Evolutionary conservation across 192 early-diverging fungal genomes (phyloP), one percentile per base, ranked within the genome.

Genomic region (Podila minutissima): DNA sequence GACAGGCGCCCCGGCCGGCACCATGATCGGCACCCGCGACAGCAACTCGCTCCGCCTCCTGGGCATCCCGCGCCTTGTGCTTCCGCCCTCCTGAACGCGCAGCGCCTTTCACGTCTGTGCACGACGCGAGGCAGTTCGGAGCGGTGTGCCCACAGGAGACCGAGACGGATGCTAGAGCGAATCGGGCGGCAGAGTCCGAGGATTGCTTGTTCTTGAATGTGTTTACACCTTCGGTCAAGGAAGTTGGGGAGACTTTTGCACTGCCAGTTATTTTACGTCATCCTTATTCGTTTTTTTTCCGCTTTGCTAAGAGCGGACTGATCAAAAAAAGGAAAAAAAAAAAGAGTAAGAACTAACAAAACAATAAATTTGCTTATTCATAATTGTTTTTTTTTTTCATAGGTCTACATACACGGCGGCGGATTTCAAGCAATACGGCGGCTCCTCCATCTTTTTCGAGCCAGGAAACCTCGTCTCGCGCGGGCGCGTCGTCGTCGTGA

Each of bases 121-220:
- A 24, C 1, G 50, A 57, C 11, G 65, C 66, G 7, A 68, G 38
- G 4, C 12, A 50, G 11, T 74, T 49, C 59, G 59, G 66, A n/a
- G 37, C 35, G 28, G 62, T 46, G 11, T 74, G 72, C 32, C 12
- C 29, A 15, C 72, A 74, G 11, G 28, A 55, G 10, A 20, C 33
- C 0, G 33, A 22, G 2, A 58, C 29, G 9, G 33, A 53, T 20
- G 20, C 10, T 32, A 17, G 35, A 5, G 4, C 29, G 13, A 64
- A 64, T 24, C 62, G 24, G n/a, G 71, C 22, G 26, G 0, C 22
- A 3, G 71, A 50, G n/a, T 29, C n/a, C 1, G 72, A 74, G 57
- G 72, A 74, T 26, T 74, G 72, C 24, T 38, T 74, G 32, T 69
- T 24, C 31, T 57, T 74, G 32, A 74, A 74, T 33, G 72, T 74